Evolutionary conservation across 75 land plant species (phyloP).

Genomic region (Cunninghamia lanceolata): DNA sequence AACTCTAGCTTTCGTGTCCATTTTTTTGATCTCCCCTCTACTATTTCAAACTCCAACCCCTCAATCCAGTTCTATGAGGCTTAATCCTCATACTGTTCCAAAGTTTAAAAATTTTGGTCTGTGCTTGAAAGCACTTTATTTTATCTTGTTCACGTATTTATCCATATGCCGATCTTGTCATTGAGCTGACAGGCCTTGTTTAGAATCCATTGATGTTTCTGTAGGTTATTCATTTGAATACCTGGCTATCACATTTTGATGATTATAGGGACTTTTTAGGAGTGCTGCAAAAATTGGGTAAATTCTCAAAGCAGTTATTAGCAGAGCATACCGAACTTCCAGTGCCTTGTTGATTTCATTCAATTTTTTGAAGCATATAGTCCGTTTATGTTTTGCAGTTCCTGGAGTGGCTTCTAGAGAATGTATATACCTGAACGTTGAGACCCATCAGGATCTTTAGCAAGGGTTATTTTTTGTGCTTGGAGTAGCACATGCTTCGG

Average conservation of each 20-base stretch:
- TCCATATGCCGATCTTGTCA: not conserved
- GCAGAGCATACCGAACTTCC: not conserved
- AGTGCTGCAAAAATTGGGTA: not conserved
- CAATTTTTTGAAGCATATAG: not conserved
- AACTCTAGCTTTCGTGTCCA: not conserved
- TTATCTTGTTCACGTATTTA: not conserved
- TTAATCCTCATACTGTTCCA: not conserved
- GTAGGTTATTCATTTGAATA: not conserved
- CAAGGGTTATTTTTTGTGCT: not conserved
- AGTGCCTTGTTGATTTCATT: not conserved
- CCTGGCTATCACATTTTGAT: not conserved
- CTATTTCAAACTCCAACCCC: not conserved
- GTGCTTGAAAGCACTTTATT: not conserved
- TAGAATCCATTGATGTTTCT: not conserved
- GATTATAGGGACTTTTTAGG: not conserved
- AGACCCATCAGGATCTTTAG: not conserved
- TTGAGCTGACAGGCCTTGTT: not conserved
- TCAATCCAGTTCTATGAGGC: not conserved
- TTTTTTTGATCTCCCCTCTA: not conserved
- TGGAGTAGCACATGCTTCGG: not conserved
- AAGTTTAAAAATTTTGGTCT: not conserved
- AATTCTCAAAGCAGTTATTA: not conserved
- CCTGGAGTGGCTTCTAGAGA: not conserved
- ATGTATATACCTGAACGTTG: not conserved
- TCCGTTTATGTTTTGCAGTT: not conserved